A percentile compares a stretch with the other conserved stretches of the same genome.
These are phyloP conservation scores for Blepharisma undulans DNA, from an alignment of 169 alveolate genomes.

Conservation along the genomic window DNA sequence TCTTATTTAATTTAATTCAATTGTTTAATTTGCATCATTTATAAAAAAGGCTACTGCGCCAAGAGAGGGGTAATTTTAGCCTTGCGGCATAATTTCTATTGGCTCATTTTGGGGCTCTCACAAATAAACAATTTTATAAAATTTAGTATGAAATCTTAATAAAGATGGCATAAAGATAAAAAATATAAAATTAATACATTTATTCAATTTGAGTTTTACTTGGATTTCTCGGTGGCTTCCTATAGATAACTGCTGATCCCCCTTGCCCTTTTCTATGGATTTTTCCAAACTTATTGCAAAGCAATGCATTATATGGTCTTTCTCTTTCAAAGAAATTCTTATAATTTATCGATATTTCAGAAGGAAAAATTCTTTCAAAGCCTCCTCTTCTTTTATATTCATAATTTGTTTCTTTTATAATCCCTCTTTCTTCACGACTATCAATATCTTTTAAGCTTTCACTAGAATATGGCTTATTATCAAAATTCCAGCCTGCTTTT, in stretches of 20 bases:
- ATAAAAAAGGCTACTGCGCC: too few species aligned
- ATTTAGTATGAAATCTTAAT: too few species aligned
- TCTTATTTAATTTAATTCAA: too few species aligned
- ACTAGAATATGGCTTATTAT: not conserved
- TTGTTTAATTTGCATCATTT: too few species aligned
- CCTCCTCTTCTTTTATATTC: conserved; percentile 56
- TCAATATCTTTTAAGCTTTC: conserved; percentile 37
- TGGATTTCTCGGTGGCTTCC: conserved; percentile 9
- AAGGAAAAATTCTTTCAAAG: conserved; percentile 57
- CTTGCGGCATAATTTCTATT: too few species aligned
- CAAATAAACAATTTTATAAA: too few species aligned
- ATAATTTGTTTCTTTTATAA: conserved; percentile 56
- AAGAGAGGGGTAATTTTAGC: too few species aligned
- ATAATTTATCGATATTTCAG: conserved; percentile 38
- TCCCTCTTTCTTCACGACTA: conserved; percentile 43
- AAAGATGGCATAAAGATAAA: not conserved
- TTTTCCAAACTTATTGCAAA: conserved; percentile 24
- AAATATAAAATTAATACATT: too few species aligned
- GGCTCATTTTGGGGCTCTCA: too few species aligned
- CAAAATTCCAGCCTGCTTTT: not conserved
- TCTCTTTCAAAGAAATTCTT: conserved; percentile 55
- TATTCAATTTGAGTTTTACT: not conserved
- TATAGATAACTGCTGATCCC: not conserved
- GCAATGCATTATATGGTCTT: conserved; percentile 42
- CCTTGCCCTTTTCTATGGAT: conserved; percentile 38